Evolutionary conservation across 768 basidiomycete species (phyloP).

Genomic region (Lepiota venenata): DNA sequence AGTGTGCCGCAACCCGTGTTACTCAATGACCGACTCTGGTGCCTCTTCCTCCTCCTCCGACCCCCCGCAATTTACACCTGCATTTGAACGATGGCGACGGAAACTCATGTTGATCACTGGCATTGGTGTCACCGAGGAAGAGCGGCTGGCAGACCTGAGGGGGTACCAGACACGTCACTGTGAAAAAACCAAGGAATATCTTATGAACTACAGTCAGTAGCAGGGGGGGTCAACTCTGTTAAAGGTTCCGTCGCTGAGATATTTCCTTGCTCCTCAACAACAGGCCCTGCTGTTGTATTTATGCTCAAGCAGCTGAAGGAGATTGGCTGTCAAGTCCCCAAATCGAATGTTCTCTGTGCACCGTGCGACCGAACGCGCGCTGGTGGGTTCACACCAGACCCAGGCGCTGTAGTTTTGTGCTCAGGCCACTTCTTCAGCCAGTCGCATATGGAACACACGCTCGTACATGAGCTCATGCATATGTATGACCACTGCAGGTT

Average conservation of each 20-base stretch:
- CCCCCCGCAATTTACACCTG: constrained; percentile 22
- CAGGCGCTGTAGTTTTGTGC: constrained; percentile 81
- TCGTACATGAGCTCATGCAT: constrained; percentile 92
- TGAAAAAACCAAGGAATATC: constrained; percentile 65
- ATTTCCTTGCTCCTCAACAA: not conserved
- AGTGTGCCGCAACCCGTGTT: not conserved
- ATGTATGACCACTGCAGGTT: constrained; percentile 96
- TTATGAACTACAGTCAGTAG: constrained; percentile 67
- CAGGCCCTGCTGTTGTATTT: constrained; percentile 86
- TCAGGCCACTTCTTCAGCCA: constrained; percentile 79
- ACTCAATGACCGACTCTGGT: constrained; percentile 24
- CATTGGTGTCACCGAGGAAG: constrained; percentile 43
- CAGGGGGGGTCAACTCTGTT: constrained; percentile 8
- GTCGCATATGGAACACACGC: constrained; percentile 88
- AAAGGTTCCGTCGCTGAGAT: constrained; percentile 5
- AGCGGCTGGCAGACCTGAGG: constrained; percentile 37
- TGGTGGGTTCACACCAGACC: constrained; percentile 80
- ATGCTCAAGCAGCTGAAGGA: constrained; percentile 89
- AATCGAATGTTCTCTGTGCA: constrained; percentile 74
- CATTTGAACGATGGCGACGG: constrained; percentile 48
- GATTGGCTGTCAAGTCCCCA: constrained; percentile 66
- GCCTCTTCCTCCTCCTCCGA: constrained; percentile 16
- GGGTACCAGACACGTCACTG: constrained; percentile 41
- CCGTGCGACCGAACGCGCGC: constrained; percentile 73
- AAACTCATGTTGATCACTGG: constrained; percentile 45